phyloP scores from a whole-genome alignment of 257 asterid species.

The Fraxinus quadrangulata region DNA sequence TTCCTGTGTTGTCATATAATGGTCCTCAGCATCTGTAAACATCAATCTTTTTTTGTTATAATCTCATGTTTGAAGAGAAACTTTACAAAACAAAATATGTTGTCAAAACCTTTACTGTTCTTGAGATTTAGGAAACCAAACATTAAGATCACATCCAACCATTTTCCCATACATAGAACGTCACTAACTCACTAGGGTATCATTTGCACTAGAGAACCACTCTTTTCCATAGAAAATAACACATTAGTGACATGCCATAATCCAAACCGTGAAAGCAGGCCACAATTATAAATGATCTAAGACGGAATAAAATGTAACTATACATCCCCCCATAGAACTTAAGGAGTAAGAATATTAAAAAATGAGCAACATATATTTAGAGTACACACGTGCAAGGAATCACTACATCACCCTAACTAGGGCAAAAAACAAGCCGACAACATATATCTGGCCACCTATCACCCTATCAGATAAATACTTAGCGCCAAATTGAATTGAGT shows the following conservation, averaged over 20 bases:
- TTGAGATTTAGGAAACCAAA: not conserved
- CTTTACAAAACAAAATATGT: not conserved
- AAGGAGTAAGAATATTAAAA: not conserved
- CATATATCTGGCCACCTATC: not conserved
- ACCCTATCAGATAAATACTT: not conserved
- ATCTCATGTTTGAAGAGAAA: not conserved
- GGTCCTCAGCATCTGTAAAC: not conserved
- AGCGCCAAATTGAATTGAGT: not conserved
- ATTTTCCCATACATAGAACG: not conserved
- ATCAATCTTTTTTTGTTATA: not conserved
- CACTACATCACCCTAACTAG: not conserved
- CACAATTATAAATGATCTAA: not conserved
- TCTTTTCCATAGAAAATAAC: not conserved
- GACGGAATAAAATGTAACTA: not conserved
- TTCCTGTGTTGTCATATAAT: constrained; percentile 31
- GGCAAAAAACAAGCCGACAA: not conserved
- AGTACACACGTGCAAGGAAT: not conserved
- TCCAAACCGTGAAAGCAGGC: not conserved
- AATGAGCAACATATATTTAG: not conserved
- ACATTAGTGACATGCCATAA: not conserved
- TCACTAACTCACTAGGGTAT: not conserved
- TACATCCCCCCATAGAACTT: not conserved
- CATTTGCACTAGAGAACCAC: not conserved
- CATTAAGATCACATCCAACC: not conserved
- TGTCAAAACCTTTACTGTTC: not conserved